Evolutionary conservation across 2,329 filamentous ascomycete species (phyloP).

Genomic region (Calonectria honghensis): DNA sequence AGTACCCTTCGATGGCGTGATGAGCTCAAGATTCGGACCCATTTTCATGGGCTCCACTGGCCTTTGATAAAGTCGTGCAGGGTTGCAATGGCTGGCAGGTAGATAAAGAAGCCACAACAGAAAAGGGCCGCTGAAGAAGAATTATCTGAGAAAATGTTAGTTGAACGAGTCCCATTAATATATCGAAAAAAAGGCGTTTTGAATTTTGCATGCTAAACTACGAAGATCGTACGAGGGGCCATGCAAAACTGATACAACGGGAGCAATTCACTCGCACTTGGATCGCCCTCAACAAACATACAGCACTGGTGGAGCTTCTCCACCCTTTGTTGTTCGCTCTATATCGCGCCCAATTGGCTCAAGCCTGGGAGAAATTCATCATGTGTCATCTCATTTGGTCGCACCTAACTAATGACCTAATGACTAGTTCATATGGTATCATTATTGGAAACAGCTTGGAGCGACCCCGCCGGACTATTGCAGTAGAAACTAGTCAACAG

Average conservation of each 20-base stretch:
- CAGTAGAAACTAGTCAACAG: neutral
- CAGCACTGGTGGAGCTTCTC: neutral
- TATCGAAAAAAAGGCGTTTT: neutral
- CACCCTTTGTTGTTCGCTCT: too few species aligned
- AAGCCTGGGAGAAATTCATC: neutral
- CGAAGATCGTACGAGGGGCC: neutral
- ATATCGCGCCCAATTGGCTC: neutral
- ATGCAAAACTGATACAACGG: neutral
- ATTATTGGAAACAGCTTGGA: neutral
- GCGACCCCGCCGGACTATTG: neutral
- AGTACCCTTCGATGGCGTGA: neutral
- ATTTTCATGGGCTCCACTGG: neutral
- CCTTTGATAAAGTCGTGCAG: neutral
- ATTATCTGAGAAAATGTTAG: neutral
- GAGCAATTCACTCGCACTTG: neutral
- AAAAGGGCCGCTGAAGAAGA: neutral
- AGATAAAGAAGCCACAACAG: neutral
- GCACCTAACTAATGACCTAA: neutral
- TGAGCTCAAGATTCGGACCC: neutral
- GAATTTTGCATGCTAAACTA: neutral
- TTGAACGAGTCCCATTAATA: neutral
- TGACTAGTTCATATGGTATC: conserved; percentile 9
- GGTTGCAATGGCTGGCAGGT: neutral
- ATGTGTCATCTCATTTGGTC: neutral
- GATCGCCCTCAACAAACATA: neutral